A percentile compares a stretch with the other conserved stretches of the same genome.
Conservation (phyloP, 495 filamentous ascomycete genomes). For the Aspergillus steynii region DNA sequence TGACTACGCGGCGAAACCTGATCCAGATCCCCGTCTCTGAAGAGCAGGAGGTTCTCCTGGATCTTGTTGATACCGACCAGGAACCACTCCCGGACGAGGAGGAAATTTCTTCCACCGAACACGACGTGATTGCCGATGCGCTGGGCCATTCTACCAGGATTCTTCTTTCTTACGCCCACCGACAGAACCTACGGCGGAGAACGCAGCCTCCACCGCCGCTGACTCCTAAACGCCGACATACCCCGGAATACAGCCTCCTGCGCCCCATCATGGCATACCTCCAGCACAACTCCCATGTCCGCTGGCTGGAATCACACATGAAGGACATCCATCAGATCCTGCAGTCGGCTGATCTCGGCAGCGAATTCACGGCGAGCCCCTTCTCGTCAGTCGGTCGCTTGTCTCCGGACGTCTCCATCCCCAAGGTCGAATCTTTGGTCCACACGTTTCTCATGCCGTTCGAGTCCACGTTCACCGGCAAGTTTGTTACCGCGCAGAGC, state of each 20-base stretch:
- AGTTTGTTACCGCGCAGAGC: constrained; percentile 33
- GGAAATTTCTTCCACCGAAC: constrained; percentile 13
- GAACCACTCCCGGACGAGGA: constrained; percentile 15
- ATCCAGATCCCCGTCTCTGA: constrained; percentile 57
- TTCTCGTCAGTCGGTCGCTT: constrained; percentile 30
- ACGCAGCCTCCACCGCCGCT: constrained; percentile 62
- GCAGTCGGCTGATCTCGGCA: constrained; percentile 40
- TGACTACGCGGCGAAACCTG: constrained; percentile 59
- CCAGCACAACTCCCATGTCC: constrained; percentile 54
- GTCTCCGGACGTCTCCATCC: constrained; percentile 3
- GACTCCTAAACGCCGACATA: constrained; percentile 46
- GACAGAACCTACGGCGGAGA: constrained; percentile 62
- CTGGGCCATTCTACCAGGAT: constrained; percentile 63
- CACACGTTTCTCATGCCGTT: constrained; percentile 41
- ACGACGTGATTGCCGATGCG: constrained; percentile 52
- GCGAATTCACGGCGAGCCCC: constrained; percentile 30
- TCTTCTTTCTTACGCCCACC: constrained; percentile 70
- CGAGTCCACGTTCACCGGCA: constrained; percentile 42
- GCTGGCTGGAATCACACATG: constrained; percentile 41
- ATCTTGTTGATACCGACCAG: constrained; percentile 62
- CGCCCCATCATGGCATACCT: constrained; percentile 65
- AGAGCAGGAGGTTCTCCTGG: constrained; percentile 59
- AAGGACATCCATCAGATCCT: constrained; percentile 35
- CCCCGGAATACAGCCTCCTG: constrained; percentile 60
- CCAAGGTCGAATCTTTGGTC: constrained; percentile 41